phyloP scores from a whole-genome alignment of 2,329 filamentous ascomycete species.

The Lachnum nothofagi region DNA sequence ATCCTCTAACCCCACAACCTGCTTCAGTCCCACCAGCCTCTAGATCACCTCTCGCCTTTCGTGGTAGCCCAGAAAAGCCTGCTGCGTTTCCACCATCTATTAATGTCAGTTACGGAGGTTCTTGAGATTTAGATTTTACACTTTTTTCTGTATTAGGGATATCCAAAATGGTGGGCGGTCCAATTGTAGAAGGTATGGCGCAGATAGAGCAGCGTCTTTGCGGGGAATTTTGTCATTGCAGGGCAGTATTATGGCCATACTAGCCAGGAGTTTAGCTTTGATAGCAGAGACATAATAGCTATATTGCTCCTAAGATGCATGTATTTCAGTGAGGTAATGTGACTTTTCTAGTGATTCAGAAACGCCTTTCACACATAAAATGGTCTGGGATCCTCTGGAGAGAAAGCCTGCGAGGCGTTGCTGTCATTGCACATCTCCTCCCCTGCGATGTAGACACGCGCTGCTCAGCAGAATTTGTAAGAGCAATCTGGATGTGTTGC shows the following conservation, averaged over 20 bases:
- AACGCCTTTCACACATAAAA: too few species aligned
- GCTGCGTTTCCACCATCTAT: constrained; percentile 28
- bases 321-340: too few species aligned
- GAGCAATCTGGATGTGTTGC: too few species aligned
- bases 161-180: constrained; percentile 6
- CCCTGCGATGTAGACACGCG: too few species aligned
- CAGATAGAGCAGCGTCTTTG: constrained; percentile 5
- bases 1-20: constrained; percentile 9
- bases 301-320: too few species aligned
- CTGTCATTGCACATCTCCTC: too few species aligned
- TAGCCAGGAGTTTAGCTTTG: constrained; percentile 1
- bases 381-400: too few species aligned
- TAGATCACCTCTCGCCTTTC: constrained; percentile 45
- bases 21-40: constrained; percentile 10
- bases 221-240: background rate
- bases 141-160: background rate
- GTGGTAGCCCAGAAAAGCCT: constrained; percentile 57
- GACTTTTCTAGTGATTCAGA: too few species aligned
- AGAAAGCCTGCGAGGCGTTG: too few species aligned
- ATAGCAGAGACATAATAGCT: background rate
- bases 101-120: constrained; percentile 20
- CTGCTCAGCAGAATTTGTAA: too few species aligned
- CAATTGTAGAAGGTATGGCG: constrained; percentile 8
- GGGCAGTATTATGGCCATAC: background rate
- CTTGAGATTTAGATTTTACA: constrained; percentile 6